Evolutionary conservation across 192 early-diverging fungal genomes (phyloP).

Genomic region (Coemansia sp.): DNA sequence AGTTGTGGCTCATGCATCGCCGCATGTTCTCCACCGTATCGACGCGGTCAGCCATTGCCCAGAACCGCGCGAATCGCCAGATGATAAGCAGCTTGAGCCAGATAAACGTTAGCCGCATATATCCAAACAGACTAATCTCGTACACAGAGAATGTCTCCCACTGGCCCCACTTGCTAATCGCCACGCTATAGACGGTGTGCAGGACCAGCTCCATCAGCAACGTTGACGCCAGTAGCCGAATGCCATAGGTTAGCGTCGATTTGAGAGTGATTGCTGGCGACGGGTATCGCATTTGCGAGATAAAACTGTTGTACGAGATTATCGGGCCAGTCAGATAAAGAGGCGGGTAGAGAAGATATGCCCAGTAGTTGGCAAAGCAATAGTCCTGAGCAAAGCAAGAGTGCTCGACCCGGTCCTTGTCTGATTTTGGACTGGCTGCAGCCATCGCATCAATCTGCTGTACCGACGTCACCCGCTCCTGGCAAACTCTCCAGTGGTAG

Average conservation of each 20-base stretch:
- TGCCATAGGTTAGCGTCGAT: constrained; percentile 52
- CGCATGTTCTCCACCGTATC: constrained; percentile 92
- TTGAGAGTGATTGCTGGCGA: constrained; percentile 14
- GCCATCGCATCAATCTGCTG: constrained; percentile 14
- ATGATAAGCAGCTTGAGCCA: constrained; percentile 96
- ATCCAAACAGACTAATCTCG: constrained; percentile 83
- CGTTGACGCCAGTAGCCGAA: constrained; percentile 59
- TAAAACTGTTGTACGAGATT: constrained; percentile 90
- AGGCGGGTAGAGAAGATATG: constrained; percentile 83
- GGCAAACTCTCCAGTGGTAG: constrained; percentile 72
- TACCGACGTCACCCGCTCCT: constrained; percentile 31
- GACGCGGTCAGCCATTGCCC: constrained; percentile 90
- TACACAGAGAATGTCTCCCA: constrained; percentile 78
- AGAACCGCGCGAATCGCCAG: constrained; percentile 96
- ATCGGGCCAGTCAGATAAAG: constrained; percentile 94
- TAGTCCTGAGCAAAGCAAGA: constrained; percentile 65
- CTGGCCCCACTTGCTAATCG: constrained; percentile 79
- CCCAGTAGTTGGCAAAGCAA: constrained; percentile 70
- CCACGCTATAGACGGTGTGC: constrained; percentile 85
- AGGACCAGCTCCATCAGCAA: constrained; percentile 86
- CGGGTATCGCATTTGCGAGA: constrained; percentile 69
- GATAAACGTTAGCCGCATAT: constrained; percentile 83
- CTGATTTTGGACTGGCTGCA: constrained; percentile 18
- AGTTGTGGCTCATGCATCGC: constrained; percentile 95
- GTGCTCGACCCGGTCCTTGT: constrained; percentile 57